phyloP scores from a whole-genome alignment of 345 rosid species.

The Erucastrum elatum region DNA sequence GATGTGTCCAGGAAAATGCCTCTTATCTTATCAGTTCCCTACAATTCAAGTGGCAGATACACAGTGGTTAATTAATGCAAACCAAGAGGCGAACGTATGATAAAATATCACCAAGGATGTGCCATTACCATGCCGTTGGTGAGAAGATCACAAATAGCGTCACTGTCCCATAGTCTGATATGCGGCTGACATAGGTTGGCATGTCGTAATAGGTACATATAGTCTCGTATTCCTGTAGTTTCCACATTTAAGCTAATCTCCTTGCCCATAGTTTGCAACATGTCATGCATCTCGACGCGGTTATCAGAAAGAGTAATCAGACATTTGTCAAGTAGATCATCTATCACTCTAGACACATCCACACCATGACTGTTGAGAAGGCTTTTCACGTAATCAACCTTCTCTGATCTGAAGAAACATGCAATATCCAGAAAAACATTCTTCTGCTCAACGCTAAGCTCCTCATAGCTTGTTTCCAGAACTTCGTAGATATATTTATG shows the following conservation, averaged over 20 bases:
- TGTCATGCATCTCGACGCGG: constrained; percentile 42
- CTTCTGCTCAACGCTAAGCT: constrained; percentile 33
- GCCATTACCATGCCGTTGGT: constrained; percentile 25
- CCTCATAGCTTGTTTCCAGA: constrained; percentile 47
- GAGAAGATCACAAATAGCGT: constrained; percentile 22
- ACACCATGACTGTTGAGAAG: constrained; percentile 27
- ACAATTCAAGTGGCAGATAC: not conserved
- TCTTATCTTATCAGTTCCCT: constrained; percentile 39
- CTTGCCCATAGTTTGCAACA: constrained; percentile 45
- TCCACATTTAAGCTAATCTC: constrained; percentile 32
- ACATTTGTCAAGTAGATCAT: constrained; percentile 39
- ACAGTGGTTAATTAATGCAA: not conserved
- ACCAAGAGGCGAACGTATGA: not conserved
- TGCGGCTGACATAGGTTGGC: not conserved
- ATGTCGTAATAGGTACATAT: constrained; percentile 7
- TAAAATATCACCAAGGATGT: not conserved
- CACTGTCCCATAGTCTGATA: constrained; percentile 36
- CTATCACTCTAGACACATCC: constrained; percentile 28
- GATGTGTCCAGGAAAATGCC: constrained; percentile 39
- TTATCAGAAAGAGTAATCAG: constrained; percentile 32
- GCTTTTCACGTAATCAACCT: constrained; percentile 4
- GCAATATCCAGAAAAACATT: constrained; percentile 48
- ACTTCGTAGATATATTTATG: constrained; percentile 27
- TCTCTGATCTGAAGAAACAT: constrained; percentile 41
- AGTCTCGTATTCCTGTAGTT: not conserved